Evolutionary conservation across 1,284 basidiomycete species (phyloP), one percentile per base, ranked within the genome.

Genomic region (Ceratobasidium sp.): DNA sequence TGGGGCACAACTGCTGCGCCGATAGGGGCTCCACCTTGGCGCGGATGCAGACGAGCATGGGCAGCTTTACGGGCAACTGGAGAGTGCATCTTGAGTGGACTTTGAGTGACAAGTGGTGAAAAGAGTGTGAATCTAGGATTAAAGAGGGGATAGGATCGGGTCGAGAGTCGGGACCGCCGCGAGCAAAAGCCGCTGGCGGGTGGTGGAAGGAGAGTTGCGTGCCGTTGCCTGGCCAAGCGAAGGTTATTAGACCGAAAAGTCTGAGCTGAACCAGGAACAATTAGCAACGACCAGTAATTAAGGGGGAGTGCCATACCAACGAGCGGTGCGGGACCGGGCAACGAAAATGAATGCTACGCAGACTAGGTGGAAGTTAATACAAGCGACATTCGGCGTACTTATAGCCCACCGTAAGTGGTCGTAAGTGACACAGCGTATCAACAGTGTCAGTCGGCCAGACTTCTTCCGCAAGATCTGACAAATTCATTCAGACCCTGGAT

Each of bases 261-360:
- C 46, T 66, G 73, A 18, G 52, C 60, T 75, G 33, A 30, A 10
- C 52, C 50, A 67, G 74, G 74, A 35, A 33, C 50, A 23, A 76
- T 76, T 64, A 67, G 74, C 65, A 66, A 76, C 74, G 52, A 38
- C 52, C 41, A 41, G 55, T 76, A 54, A 76, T 67, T 71, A 27
- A 46, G 33, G 54, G 44, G 14, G 35, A 20, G 64, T 48, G 38
- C 14, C 74, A 67, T 67, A 76, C 74, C 74, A 67, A 59, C 64
- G 50, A 52, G 48, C 35, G 27, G 23, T n/a, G 64, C 67, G 62
- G 71, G 60, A 38, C 23, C 38, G 18, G 59, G 60, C 23, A 75
- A n/a, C 48, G 48, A 20, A 50, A 54, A 65, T 41, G 55, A 70
- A 62, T 30, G 50, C 38, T 16, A 54, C 74, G 23, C 52, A 7